Conservation (phyloP, 2,329 filamentous ascomycete species). For the Myotisia sp. region DNA sequence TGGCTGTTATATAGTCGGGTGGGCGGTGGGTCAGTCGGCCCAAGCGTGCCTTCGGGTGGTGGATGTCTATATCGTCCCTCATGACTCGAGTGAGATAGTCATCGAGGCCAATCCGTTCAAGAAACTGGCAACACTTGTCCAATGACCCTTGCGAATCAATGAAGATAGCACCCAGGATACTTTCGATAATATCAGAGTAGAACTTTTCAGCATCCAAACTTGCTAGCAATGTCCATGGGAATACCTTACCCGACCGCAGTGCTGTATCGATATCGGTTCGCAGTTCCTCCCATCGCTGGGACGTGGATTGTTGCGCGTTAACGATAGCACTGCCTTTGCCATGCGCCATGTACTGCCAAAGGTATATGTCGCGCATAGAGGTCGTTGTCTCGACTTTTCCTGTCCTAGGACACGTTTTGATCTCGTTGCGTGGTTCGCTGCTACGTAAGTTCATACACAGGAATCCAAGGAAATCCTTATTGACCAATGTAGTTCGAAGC, state of each 20-base stretch:
- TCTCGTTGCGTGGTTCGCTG: constrained; percentile 13
- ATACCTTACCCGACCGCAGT: constrained; percentile 39
- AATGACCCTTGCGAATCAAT: constrained; percentile 57
- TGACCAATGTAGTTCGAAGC: constrained; percentile 61
- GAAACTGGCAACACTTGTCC: constrained; percentile 43
- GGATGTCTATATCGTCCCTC: constrained; percentile 39
- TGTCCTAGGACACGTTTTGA: constrained; percentile 3
- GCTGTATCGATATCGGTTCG: constrained; percentile 36
- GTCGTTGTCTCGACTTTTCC: constrained; percentile 16
- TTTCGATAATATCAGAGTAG: constrained; percentile 72
- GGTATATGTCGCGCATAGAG: constrained; percentile 27
- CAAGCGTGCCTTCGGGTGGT: constrained; percentile 54
- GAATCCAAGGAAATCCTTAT: constrained; percentile 67
- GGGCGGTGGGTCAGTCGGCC: constrained; percentile 37
- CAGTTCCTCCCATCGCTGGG: constrained; percentile 36
- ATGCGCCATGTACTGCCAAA: constrained; percentile 60
- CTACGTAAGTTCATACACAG: constrained; percentile 45
- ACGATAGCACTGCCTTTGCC: constrained; percentile 34
- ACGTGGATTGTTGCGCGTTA: constrained; percentile 31
- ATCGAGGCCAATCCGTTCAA: constrained; percentile 52
- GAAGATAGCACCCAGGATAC: constrained; percentile 67
- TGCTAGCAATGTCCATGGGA: constrained; percentile 64
- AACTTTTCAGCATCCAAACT: constrained; percentile 57
- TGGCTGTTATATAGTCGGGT: constrained; percentile 2
- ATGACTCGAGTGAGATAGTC: constrained; percentile 49